Conservation (phyloP, 768 basidiomycete species). For the Lactarius psammicola region DNA sequence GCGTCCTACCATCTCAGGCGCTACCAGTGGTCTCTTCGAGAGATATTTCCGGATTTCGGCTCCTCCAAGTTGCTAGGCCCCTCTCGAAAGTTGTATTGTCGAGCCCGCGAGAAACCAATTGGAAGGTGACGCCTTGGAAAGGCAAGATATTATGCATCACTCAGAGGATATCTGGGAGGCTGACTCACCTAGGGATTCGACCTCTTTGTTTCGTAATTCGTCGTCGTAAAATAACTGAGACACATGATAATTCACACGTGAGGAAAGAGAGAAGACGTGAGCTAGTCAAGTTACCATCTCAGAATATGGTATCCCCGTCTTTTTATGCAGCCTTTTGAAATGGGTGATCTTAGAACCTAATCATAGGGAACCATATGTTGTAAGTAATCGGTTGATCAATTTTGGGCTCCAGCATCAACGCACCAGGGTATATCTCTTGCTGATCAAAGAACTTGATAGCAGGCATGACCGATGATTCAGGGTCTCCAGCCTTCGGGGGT, state of each 20-base stretch:
- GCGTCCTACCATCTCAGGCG: neutral
- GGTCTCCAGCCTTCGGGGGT: conserved; percentile 40
- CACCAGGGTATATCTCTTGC: conserved; percentile 72
- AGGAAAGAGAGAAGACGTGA: neutral
- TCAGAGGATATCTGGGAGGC: neutral
- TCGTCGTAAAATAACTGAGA: conserved; percentile 21
- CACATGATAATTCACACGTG: neutral
- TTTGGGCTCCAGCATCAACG: conserved; percentile 7
- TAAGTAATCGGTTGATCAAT: neutral
- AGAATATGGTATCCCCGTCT: conserved; percentile 73
- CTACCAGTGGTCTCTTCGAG: neutral
- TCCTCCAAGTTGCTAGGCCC: conserved; percentile 74
- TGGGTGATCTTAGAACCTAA: conserved; percentile 68
- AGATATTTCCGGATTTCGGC: conserved; percentile 36
- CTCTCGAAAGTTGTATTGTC: conserved; percentile 59
- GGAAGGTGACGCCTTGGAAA: conserved; percentile 72
- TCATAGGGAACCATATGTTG: neutral
- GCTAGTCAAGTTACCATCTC: conserved; percentile 58
- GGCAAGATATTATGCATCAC: conserved; percentile 1
- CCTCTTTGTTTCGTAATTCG: conserved; percentile 19
- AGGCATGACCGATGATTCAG: conserved; percentile 37
- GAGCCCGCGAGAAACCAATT: conserved; percentile 63
- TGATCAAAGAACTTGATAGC: conserved; percentile 68
- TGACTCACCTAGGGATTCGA: conserved; percentile 43
- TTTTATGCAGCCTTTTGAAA: conserved; percentile 43